Conservation (phyloP, 306 rosid species). For the Casuarina equisetifolia region DNA sequence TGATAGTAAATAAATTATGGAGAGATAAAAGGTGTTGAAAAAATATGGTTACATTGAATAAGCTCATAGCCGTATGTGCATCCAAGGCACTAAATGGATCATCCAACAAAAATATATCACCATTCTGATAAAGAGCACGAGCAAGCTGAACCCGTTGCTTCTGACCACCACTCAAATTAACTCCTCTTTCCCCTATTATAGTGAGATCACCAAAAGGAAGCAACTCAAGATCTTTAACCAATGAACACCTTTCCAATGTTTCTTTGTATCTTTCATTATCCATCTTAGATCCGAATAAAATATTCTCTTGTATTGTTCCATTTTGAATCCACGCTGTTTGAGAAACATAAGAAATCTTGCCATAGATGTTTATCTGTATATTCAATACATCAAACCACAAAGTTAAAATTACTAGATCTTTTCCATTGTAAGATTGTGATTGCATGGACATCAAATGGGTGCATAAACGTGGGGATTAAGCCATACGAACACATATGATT, state of each 20-base stretch:
- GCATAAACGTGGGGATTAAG: neutral
- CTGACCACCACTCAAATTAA: constrained; percentile 17
- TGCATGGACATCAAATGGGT: neutral
- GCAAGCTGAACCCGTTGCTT: no score
- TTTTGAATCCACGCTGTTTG: constrained; percentile 51
- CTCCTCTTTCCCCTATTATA: constrained; percentile 58
- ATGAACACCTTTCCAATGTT: constrained; percentile 45
- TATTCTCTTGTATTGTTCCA: neutral
- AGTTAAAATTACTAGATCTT: no score
- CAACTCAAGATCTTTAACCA: constrained; percentile 53
- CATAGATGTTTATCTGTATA: constrained; percentile 5
- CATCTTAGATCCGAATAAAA: no score
- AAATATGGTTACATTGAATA: neutral
- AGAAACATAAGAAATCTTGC: constrained; percentile 62
- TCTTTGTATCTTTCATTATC: constrained; percentile 34
- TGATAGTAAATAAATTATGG: neutral
- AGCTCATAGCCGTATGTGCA: constrained; percentile 6
- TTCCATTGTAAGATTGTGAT: neutral
- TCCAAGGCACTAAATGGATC: constrained; percentile 76
- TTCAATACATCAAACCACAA: neutral
- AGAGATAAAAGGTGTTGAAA: neutral
- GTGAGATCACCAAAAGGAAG: constrained; percentile 54
- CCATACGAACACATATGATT: neutral
- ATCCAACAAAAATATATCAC: constrained; percentile 55
- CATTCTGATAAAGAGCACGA: constrained; percentile 22